Base-by-base conservation (phyloP, 2,329 filamentous ascomycete genomes). In the Paracoccidioides lutzii region DNA sequence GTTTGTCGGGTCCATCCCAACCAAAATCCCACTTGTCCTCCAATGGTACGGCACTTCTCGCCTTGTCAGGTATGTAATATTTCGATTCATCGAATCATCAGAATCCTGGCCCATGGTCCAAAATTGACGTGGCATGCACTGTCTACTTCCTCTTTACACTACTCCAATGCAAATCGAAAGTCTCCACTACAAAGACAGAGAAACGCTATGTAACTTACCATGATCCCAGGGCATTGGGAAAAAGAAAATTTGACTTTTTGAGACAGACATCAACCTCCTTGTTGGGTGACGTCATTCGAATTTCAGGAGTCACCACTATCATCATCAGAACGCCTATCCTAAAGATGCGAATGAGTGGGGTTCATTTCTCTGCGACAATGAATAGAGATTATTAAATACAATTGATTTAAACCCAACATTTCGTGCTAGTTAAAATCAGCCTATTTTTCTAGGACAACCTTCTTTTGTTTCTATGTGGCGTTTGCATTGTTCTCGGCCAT, bases 1-100 rank as follows among this genome's bases (percentile, higher is more conserved):
- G 30, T 35, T 53, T 53, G 52, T 53, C 52, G 52, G 52, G 52
- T 53, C 52, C 52, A 38, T 53, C 41, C 38, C 49, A 52, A n/a
- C 37, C 37, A 37, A 15, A 30, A n/a, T 14, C 49, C 28, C 50
- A 41, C 50, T 41, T 10, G 22, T 10, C 38, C 8, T 5, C 22
- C 32, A 5, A 15, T 52, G 22, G 37, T 32, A 14, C 12, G 37
- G 22, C 30, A 15, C 28, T 42, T 7, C 14, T 10, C 12, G 28
- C 22, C 15, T 22, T 22, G 22, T 22, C 22, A 22, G 22, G 22
- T 22, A 22, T 22, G 37, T 30, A 41, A 35, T 38, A 7, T 38
- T 8, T 9, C 22, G 15, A 5, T 44, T 15, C 14, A 30, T 45
- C 8, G n/a, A 37, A 37, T 52, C 30, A 38, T 37, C 22, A 46